Evolutionary conservation across 2,329 filamentous ascomycete species (phyloP), one percentile per base, ranked within the genome.

Genomic region (Penicillium sp.): DNA sequence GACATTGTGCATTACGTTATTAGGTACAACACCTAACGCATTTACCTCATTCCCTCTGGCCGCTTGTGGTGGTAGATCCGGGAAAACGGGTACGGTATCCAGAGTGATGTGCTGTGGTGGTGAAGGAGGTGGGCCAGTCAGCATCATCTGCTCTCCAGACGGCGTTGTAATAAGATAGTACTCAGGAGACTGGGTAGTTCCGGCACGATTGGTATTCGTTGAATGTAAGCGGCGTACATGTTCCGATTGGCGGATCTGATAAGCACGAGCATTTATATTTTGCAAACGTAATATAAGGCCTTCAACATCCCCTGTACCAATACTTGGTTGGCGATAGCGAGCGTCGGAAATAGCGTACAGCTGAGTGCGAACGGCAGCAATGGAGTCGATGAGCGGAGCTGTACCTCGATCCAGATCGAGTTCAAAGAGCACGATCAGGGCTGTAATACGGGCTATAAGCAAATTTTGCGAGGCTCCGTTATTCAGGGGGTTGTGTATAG

Each of bases 151-250:
- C 28, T 75, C 77, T 1, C 78, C 78, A 38, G 66, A 64, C 11
- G 77, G 75, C 5, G 74, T 74, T 1, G 75, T 77, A 11, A 80
- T 66, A 6, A 80, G 64, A 59, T 78, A 79, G 38, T 55, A 54
- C n/a, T 50, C 53, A 33, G 50, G 38, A 20, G 56, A 18, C 21
- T 52, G 52, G 3, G 5, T 24, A 11, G 26, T 45, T 48, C 33
- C 30, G n/a, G 30, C n/a, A 5, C 33, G 30, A 8, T 21, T 55
- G 30, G 18, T 42, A 9, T 35, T 42, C 21, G 9, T 23, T 40
- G 24, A 14, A 18, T 51, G 21, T 3, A 51, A 46, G 5, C 5
- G 30, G 47, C 50, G 51, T 8, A 30, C 11, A 24, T 58, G 23
- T 18, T 55, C 52, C 35, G 24, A 14, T 20, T 59, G 57, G 28